These are phyloP conservation scores for Aspergillus texensis DNA, from an alignment of 2,329 filamentous ascomycete genomes.

Conservation along the genomic window DNA sequence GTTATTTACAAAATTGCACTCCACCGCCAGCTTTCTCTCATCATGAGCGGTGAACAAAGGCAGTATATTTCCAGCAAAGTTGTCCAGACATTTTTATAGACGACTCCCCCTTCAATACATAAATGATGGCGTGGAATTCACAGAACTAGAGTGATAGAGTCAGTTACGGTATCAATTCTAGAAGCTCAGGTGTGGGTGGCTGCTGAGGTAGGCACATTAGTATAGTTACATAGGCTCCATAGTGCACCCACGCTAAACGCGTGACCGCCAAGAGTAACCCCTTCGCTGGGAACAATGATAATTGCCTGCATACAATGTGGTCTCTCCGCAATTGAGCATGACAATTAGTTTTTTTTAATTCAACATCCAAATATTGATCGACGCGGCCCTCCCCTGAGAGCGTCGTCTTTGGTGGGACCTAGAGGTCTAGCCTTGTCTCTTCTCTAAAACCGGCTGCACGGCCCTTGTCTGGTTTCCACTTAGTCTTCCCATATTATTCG, in stretches of 20 bases:
- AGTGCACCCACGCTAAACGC: not conserved
- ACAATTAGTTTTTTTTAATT: not conserved
- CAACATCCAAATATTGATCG: not conserved
- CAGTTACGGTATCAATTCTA: not conserved
- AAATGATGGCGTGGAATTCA: not conserved
- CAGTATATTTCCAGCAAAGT: not conserved
- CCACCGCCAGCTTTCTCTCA: not conserved
- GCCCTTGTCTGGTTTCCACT: constrained; percentile 6
- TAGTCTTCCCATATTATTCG: constrained; percentile 10
- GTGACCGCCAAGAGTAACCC: not conserved
- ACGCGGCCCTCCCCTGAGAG: not conserved
- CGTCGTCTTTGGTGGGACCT: not conserved
- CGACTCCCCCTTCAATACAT: not conserved
- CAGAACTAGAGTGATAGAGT: too few relatives aligned
- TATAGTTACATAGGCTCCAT: not conserved
- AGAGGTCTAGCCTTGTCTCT: constrained; percentile 3
- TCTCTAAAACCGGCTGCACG: constrained; percentile 5
- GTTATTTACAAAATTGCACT: not conserved
- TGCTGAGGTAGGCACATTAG: too few relatives aligned
- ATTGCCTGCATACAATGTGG: not conserved
- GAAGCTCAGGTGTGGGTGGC: too few relatives aligned
- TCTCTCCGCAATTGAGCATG: not conserved
- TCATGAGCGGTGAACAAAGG: not conserved
- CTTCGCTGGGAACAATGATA: not conserved
- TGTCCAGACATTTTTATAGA: not conserved